Conservation (phyloP, 805 yeast species). For the Kodamaea kaohsiungensis region DNA sequence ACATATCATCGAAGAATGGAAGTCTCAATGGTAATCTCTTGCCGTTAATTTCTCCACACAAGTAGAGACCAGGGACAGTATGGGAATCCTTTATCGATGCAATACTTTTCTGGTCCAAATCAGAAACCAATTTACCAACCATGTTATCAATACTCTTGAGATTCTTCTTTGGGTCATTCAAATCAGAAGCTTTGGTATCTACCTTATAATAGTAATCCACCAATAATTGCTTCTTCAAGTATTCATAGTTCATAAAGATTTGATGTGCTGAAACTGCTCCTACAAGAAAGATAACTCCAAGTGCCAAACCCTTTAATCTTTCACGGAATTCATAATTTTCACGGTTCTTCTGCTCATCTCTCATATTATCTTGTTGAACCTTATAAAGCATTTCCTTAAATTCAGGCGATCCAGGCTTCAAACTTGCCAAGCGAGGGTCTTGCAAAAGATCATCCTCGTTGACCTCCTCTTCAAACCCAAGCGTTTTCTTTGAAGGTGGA, state of each 20-base stretch:
- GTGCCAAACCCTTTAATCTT: constrained; percentile 44
- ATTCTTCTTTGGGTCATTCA: constrained; percentile 33
- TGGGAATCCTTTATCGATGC: constrained; percentile 24
- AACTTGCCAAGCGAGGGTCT: constrained; percentile 31
- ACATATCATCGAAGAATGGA: constrained; percentile 60
- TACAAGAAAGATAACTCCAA: constrained; percentile 43
- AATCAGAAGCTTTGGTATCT: constrained; percentile 36
- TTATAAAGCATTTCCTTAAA: constrained; percentile 32
- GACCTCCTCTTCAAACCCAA: constrained; percentile 6
- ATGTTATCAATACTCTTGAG: constrained; percentile 26
- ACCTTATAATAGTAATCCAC: constrained; percentile 37
- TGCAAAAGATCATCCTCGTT: constrained; percentile 21
- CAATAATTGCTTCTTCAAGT: constrained; percentile 33
- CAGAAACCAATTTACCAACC: constrained; percentile 27
- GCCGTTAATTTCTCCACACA: constrained; percentile 34
- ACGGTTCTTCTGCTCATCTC: constrained; percentile 27
- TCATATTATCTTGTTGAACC: constrained; percentile 28
- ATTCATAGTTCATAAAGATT: constrained; percentile 42
- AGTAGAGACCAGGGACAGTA: constrained; percentile 34
- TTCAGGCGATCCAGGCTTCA: constrained; percentile 36
- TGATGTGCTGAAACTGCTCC: constrained; percentile 44
- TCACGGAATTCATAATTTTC: constrained; percentile 41
- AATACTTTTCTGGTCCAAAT: constrained; percentile 21
- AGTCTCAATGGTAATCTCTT: constrained; percentile 59
- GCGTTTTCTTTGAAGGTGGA: not conserved